phyloP scores from a whole-genome alignment of 106 monocot genomes.

The Dioscorea dumetorum region DNA sequence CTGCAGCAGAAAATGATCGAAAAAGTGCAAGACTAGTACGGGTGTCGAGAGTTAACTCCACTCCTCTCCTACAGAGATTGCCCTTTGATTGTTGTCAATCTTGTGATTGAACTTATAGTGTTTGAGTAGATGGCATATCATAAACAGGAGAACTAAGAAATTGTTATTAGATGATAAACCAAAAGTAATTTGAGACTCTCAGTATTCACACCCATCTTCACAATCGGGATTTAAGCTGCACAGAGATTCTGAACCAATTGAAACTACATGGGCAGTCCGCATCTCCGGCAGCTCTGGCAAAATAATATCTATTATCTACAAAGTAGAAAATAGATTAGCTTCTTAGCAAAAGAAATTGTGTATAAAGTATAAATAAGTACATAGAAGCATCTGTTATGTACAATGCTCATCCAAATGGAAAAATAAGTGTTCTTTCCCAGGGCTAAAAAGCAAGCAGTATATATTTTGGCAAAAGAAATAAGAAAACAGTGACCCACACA shows the following conservation, averaged over 20 bases:
- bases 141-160: too few species aligned
- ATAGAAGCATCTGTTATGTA: too few species aligned
- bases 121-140: too few species aligned
- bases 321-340: neutral
- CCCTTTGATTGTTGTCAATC: too few species aligned
- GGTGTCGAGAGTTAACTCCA: slow-evolving; percentile 70
- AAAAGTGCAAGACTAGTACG: slow-evolving; percentile 73
- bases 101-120: too few species aligned
- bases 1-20: slow-evolving; percentile 57
- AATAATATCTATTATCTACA: slow-evolving; percentile 67
- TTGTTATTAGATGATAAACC: neutral
- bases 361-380: too few species aligned
- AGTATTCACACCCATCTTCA: slow-evolving; percentile 48
- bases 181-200: neutral
- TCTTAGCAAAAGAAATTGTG: too few species aligned
- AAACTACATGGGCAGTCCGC: slow-evolving; percentile 75
- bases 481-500: neutral
- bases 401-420: too few species aligned
- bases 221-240: slow-evolving; percentile 63
- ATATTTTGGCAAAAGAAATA: neutral
- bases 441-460: too few species aligned
- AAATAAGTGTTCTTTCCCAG: too few species aligned
- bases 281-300: slow-evolving; percentile 86
- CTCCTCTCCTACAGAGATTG: slow-evolving; percentile 30
- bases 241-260: slow-evolving; percentile 79